Percentiles rank a stretch among this genome's conserved stretches.
These are phyloP conservation scores for Daldinia concentrica DNA, from an alignment of 495 filamentous ascomycete genomes.

Conservation along the genomic window DNA sequence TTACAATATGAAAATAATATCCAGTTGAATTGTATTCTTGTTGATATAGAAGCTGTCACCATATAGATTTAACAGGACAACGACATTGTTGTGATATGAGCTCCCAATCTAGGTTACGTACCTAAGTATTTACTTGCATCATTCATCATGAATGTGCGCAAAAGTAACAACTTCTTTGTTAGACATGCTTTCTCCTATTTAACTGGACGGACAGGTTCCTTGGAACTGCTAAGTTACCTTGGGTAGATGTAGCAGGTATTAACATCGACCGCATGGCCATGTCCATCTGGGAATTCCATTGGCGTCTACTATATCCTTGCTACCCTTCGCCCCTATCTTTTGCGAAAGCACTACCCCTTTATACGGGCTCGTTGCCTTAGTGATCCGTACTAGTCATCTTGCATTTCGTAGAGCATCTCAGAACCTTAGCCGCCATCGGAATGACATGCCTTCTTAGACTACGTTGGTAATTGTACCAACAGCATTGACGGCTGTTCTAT, in stretches of 20 bases:
- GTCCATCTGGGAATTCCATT: no score
- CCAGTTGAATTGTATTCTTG: neutral
- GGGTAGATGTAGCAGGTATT: no score
- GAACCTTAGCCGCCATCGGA: neutral
- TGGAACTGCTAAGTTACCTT: no score
- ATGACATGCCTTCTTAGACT: neutral
- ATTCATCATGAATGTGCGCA: neutral
- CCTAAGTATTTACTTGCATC: no score
- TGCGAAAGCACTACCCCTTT: no score
- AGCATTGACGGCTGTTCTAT: neutral
- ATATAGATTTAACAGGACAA: neutral
- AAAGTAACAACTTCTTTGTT: neutral
- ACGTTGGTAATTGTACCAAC: neutral
- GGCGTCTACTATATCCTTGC: no score
- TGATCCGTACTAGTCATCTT: neutral
- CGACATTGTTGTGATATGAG: neutral
- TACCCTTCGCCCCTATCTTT: no score
- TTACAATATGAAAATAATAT: no score
- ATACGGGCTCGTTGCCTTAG: no score
- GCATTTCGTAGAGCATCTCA: neutral
- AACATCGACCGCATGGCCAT: no score
- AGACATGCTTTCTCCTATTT: neutral
- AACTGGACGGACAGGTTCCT: no score
- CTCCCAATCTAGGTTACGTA: neutral
- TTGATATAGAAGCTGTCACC: neutral